These are phyloP conservation scores for Vachellia collinsii DNA, from an alignment of 306 rosid genomes.

Conservation along the genomic window DNA sequence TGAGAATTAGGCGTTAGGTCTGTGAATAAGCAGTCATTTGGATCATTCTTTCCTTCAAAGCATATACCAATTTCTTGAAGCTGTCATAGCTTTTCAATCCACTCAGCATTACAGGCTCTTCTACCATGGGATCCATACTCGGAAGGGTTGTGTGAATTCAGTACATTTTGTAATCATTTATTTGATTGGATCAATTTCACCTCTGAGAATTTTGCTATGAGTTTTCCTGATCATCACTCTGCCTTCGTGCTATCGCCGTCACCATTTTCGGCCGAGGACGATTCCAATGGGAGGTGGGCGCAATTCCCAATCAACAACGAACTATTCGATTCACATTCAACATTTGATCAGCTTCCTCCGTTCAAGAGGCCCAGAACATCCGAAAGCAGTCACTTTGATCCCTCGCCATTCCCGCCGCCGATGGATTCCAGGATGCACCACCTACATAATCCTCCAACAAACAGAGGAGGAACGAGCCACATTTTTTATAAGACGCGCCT, in stretches of 20 bases:
- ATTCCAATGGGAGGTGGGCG: constrained; percentile 63
- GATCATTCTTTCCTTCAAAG: constrained; percentile 28
- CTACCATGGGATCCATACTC: not conserved
- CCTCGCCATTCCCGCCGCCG: constrained; percentile 20
- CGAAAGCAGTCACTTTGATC: constrained; percentile 43
- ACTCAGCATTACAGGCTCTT: constrained; percentile 17
- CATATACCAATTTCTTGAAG: constrained; percentile 30
- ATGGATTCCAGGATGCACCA: constrained; percentile 44
- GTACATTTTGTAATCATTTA: constrained; percentile 11
- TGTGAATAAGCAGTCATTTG: constrained; percentile 11
- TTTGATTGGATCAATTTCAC: constrained; percentile 25
- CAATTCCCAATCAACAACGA: constrained; percentile 56
- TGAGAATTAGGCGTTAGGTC: not conserved
- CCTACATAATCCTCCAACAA: constrained; percentile 47
- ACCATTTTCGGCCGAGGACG: constrained; percentile 46
- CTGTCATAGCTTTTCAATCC: constrained; percentile 14
- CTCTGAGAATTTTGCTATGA: constrained; percentile 43
- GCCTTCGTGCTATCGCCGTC: constrained; percentile 50
- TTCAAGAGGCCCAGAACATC: constrained; percentile 66
- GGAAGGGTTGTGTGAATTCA: not conserved
- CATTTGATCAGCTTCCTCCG: constrained; percentile 43
- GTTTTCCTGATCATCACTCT: constrained; percentile 56
- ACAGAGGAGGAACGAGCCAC: constrained; percentile 66
- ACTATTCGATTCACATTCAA: constrained; percentile 46
- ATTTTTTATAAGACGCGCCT: constrained; percentile 90